These are phyloP conservation scores for Phialophora tarda DNA, from an alignment of 2,329 filamentous ascomycete genomes.

Conservation along the genomic window DNA sequence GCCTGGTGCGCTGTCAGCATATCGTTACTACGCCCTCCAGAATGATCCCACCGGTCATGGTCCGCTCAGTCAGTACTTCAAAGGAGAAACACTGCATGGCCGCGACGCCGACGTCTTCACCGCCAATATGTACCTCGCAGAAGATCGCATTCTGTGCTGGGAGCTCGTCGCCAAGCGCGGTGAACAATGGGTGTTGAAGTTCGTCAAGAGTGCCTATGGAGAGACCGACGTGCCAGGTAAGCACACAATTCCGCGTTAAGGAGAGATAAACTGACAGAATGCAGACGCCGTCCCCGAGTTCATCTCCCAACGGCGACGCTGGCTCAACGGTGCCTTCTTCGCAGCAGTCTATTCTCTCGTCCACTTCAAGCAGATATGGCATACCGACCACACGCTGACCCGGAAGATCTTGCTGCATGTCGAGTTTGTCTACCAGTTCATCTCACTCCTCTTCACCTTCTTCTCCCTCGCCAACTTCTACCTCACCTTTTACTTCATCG, in stretches of 20 bases:
- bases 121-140: slow-evolving; percentile 98
- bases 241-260: slow-evolving; percentile 39
- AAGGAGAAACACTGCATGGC: slow-evolving; percentile 94
- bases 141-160: slow-evolving; percentile 98
- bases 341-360: slow-evolving; percentile 96
- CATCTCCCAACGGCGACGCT: slow-evolving; percentile 91
- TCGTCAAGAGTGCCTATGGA: slow-evolving; percentile 93
- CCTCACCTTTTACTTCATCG: slow-evolving; percentile 97
- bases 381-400: slow-evolving; percentile 85
- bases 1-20: slow-evolving; percentile 91
- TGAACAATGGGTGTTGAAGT: slow-evolving; percentile 97
- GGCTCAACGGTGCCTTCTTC: slow-evolving; percentile 99
- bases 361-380: slow-evolving; percentile 91
- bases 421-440: slow-evolving; percentile 93
- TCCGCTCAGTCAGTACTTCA: slow-evolving; percentile 97
- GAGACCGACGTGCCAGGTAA: slow-evolving; percentile 97
- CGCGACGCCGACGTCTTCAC: slow-evolving; percentile 97
- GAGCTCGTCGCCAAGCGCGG: slow-evolving; percentile 94
- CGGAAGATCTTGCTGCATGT: slow-evolving; percentile 92
- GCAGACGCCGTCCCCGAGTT: slow-evolving; percentile 91
- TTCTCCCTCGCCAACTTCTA: slow-evolving; percentile 99
- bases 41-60: slow-evolving; percentile 96
- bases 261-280: slow-evolving; percentile 3
- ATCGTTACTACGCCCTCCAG: slow-evolving; percentile 92
- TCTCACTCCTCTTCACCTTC: slow-evolving; percentile 92